phyloP scores from a whole-genome alignment of 2,329 filamentous ascomycete genomes.

The Ophiostoma angusticollis region DNA sequence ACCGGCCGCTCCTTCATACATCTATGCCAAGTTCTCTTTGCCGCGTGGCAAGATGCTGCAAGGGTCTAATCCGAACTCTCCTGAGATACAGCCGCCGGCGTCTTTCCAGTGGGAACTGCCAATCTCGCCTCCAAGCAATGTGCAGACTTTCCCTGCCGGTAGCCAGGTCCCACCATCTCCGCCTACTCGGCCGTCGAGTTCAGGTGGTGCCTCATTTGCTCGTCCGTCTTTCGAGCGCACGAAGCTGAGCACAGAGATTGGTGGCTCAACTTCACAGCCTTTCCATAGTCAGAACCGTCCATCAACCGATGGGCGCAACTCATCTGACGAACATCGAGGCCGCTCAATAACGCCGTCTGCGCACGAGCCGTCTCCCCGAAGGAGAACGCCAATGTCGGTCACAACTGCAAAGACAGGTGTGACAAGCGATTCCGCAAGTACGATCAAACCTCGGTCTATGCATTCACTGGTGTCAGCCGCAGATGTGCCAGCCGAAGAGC shows the following conservation, averaged over 20 bases:
- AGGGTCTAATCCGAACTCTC: constrained; percentile 44
- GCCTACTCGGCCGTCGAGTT: constrained; percentile 46
- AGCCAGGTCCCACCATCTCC: constrained; percentile 46
- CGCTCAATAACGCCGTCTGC: constrained; percentile 26
- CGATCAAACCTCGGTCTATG: constrained; percentile 32
- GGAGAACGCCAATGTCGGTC: constrained; percentile 32
- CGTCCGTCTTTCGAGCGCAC: constrained; percentile 38
- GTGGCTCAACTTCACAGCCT: constrained; percentile 26
- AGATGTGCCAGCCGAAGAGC: constrained; percentile 72
- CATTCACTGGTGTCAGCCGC: constrained; percentile 43
- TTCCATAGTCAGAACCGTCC: constrained; percentile 33
- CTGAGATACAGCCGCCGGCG: constrained; percentile 36
- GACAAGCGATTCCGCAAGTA: constrained; percentile 43
- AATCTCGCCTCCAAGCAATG: constrained; percentile 26
- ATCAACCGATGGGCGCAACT: constrained; percentile 30
- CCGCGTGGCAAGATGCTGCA: constrained; percentile 73
- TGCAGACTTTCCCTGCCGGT: constrained; percentile 28
- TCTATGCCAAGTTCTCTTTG: constrained; percentile 72
- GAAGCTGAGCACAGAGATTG: constrained; percentile 36
- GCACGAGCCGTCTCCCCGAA: constrained; percentile 26
- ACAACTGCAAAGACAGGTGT: constrained; percentile 35
- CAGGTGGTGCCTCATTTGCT: constrained; percentile 29
- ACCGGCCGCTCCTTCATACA: constrained; percentile 55
- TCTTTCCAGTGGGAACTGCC: constrained; percentile 55
- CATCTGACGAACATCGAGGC: constrained; percentile 39